Conservation (phyloP, 2,329 filamentous ascomycete genomes). For the Fusarium haematococcum region DNA sequence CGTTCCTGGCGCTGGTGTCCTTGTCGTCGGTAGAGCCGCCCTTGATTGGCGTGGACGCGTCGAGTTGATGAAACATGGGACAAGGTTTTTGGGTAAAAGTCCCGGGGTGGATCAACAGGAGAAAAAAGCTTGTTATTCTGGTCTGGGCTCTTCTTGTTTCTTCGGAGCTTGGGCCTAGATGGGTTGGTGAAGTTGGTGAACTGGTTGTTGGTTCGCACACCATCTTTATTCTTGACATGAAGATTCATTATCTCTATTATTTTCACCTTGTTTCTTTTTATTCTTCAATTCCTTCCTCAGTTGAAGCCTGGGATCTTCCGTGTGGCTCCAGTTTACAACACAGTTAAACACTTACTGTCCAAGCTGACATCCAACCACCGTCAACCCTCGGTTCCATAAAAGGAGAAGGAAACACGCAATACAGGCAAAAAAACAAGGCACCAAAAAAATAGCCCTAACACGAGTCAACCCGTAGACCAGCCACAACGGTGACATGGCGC, state of each 20-base stretch:
- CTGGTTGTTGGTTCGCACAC: not conserved
- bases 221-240: not conserved
- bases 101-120: not conserved
- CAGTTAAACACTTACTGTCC: not conserved
- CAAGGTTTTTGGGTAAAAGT: not conserved
- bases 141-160: not conserved
- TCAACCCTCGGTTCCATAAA: not conserved
- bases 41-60: not conserved
- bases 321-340: not conserved
- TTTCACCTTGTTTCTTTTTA: not conserved
- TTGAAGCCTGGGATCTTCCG: not conserved
- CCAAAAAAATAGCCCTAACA: not conserved
- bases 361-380: not conserved
- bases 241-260: not conserved
- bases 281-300: not conserved
- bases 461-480: constrained; percentile 13
- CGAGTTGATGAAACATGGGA: not conserved
- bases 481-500: constrained; percentile 6
- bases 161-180: not conserved
- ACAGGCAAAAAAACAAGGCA: not conserved
- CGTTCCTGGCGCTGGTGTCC: not conserved
- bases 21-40: not conserved
- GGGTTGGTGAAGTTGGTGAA: not conserved
- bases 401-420: not conserved
- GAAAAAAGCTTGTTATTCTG: not conserved